Conservation (phyloP, 257 asterid genomes). For the Ocimum tenuiflorum region DNA sequence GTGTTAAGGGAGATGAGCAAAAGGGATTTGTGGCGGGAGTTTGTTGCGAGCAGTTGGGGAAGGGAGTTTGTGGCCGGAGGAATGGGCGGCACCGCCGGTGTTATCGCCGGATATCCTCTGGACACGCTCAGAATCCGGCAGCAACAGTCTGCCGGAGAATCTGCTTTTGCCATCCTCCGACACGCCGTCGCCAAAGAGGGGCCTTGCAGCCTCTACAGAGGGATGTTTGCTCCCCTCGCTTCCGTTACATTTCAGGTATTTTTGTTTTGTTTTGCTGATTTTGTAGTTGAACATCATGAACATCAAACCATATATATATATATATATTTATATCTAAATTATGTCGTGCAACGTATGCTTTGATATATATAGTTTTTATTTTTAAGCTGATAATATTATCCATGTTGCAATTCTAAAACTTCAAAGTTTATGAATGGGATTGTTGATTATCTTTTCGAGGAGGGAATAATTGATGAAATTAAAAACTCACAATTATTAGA, state of each 20-base stretch:
- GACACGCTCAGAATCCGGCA: slow-evolving; percentile 69
- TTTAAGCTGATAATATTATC: too few relatives aligned
- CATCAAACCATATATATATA: too few relatives aligned
- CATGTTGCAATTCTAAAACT: too few relatives aligned
- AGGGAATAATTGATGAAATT: too few relatives aligned
- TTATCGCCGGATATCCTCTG: slow-evolving; percentile 70
- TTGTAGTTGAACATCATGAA: too few relatives aligned
- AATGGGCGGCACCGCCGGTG: slow-evolving; percentile 64
- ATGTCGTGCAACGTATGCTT: too few relatives aligned
- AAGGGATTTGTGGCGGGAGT: slow-evolving; percentile 74
- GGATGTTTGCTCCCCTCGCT: slow-evolving; percentile 79
- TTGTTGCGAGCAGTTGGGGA: slow-evolving; percentile 57
- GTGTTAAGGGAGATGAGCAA: background rate
- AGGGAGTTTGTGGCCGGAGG: slow-evolving; percentile 86
- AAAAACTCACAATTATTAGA: too few relatives aligned
- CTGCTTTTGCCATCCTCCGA: slow-evolving; percentile 47
- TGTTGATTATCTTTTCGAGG: too few relatives aligned
- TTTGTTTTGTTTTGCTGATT: background rate
- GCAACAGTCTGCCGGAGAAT: slow-evolving; percentile 45
- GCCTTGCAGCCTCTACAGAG: slow-evolving; percentile 56
- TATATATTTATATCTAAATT: too few relatives aligned
- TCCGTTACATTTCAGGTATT: slow-evolving; percentile 68
- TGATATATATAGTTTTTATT: too few relatives aligned
- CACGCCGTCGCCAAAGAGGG: slow-evolving; percentile 42
- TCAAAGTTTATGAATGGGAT: too few relatives aligned